Conservation (phyloP, 2,329 filamentous ascomycete genomes). For the Teratosphaeria destructans region DNA sequence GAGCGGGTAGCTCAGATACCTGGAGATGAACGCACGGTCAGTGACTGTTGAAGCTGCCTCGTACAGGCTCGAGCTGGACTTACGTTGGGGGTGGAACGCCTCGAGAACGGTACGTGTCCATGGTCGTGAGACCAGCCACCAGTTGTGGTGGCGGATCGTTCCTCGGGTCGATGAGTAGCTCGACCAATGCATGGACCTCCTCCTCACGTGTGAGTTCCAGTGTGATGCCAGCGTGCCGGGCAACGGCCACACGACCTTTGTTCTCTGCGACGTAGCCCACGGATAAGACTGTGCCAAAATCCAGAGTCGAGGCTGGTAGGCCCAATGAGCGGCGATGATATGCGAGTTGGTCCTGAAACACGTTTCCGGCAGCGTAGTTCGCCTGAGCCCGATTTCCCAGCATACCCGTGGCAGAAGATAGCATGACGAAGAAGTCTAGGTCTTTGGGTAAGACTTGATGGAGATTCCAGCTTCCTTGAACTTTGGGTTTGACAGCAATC, state of each 20-base stretch:
- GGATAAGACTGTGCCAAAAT: constrained; percentile 20
- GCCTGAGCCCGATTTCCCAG: constrained; percentile 11
- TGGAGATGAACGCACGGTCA: neutral
- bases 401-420: constrained; percentile 12
- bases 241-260: neutral
- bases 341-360: constrained; percentile 14
- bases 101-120: neutral
- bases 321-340: constrained; percentile 14
- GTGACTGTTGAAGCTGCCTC: neutral
- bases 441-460: constrained; percentile 6
- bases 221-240: neutral
- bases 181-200: constrained; percentile 1
- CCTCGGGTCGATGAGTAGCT: neutral
- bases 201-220: constrained; percentile 1
- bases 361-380: constrained; percentile 15
- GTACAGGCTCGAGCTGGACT: neutral
- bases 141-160: constrained; percentile 1
- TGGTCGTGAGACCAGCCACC: constrained; percentile 1
- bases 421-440: constrained; percentile 21
- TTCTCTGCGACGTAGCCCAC: constrained; percentile 19
- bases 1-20: constrained; percentile 1
- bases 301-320: constrained; percentile 13
- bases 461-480: constrained; percentile 18
- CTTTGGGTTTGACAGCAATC: constrained; percentile 11
- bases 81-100: neutral